Conservation (phyloP, 192 early-diverging fungal species). For the Chytriomyces sp. region DNA sequence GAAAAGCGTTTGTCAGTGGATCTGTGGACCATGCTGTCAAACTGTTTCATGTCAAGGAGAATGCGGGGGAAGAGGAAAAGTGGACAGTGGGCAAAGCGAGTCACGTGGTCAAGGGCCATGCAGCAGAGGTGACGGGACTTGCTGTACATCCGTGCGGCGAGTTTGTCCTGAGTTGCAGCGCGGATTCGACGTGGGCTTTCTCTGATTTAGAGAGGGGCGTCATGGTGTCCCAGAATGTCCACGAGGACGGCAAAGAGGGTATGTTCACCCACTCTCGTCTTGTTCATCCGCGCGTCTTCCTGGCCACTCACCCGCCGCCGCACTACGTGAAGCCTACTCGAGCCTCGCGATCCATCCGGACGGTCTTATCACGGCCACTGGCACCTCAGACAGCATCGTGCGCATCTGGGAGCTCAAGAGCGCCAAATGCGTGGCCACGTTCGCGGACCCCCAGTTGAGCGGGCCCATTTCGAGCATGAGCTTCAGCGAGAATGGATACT, state of each 20-base stretch:
- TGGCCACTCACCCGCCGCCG: neutral
- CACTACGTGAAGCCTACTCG: constrained; percentile 54
- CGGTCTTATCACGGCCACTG: constrained; percentile 82
- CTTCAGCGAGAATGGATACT: constrained; percentile 95
- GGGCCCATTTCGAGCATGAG: constrained; percentile 67
- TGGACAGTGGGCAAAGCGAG: constrained; percentile 24
- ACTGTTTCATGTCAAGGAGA: constrained; percentile 46
- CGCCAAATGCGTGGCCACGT: constrained; percentile 64
- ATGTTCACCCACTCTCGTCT: constrained; percentile 2
- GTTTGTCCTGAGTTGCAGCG: constrained; percentile 74
- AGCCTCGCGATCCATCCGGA: constrained; percentile 86
- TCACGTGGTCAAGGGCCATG: constrained; percentile 69
- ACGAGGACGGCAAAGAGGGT: constrained; percentile 53
- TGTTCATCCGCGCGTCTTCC: neutral
- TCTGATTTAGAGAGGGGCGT: constrained; percentile 69
- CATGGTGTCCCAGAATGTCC: constrained; percentile 48
- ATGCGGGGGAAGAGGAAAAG: constrained; percentile 3
- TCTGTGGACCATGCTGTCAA: constrained; percentile 83
- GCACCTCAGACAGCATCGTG: constrained; percentile 68
- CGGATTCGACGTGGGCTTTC: constrained; percentile 82
- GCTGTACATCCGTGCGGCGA: constrained; percentile 77
- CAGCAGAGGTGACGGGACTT: constrained; percentile 72
- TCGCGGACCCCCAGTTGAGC: constrained; percentile 48
- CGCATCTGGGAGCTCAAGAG: constrained; percentile 85
- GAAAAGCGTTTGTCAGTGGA: constrained; percentile 66